A percentile compares a stretch with the other conserved stretches of the same genome.
Conservation (phyloP, 805 yeast genomes). For the Zygosaccharomyces lentus region DNA sequence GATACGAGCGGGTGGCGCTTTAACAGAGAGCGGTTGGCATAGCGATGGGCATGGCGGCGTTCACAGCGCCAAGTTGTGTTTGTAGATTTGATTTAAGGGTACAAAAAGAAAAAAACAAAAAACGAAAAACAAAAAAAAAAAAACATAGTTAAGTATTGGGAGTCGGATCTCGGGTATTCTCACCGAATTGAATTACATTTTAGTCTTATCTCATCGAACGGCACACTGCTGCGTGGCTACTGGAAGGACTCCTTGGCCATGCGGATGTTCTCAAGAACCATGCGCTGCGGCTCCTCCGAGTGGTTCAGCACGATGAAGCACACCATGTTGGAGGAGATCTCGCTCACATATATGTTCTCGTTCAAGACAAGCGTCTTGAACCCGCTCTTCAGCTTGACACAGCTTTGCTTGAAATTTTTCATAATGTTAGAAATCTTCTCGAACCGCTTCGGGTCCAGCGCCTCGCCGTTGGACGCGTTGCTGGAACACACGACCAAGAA, state of each 20-base stretch:
- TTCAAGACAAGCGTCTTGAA: conserved; percentile 71
- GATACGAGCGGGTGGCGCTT: too few species aligned
- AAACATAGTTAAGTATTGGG: neutral
- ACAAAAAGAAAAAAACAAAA: neutral
- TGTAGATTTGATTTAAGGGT: neutral
- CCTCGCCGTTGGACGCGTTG: conserved; percentile 26
- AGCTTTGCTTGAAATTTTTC: conserved; percentile 90
- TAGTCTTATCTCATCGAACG: too few species aligned
- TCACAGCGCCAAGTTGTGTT: neutral
- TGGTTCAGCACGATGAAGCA: conserved; percentile 56
- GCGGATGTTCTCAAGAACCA: conserved; percentile 53
- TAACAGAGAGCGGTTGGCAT: too few species aligned
- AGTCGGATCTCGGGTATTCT: too few species aligned
- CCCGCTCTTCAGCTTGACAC: conserved; percentile 79
- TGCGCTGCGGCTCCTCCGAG: conserved; percentile 32
- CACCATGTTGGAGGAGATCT: conserved; percentile 56
- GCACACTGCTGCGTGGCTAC: too few species aligned
- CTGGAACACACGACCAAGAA: conserved; percentile 57
- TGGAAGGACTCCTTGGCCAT: conserved; percentile 53
- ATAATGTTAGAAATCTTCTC: conserved; percentile 92
- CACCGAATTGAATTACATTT: too few species aligned
- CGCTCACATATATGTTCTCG: conserved; percentile 50
- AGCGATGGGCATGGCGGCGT: too few species aligned
- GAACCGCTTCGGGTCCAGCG: conserved; percentile 83
- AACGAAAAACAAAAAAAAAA: neutral